Base-by-base conservation (phyloP, 495 filamentous ascomycete species). In the Oidiodendron maius region DNA sequence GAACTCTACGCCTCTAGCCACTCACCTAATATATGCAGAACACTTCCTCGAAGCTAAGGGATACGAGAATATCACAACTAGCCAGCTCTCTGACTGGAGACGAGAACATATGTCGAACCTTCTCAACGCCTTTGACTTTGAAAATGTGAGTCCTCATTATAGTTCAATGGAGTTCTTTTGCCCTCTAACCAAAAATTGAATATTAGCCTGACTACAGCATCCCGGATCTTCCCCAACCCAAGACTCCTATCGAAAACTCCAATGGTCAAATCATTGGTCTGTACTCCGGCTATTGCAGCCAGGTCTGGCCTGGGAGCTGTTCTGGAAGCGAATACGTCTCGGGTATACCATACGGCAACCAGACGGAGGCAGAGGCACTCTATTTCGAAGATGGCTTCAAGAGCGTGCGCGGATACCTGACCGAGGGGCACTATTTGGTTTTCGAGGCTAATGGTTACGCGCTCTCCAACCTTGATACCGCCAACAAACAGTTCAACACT, bases 31-130 rank as follows among this genome's bases (percentile, higher is more conserved):
- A 37, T 10, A 15, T 3, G 3, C 26, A 46, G 75, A 78, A 59
- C 42, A 75, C 52, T 76, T 71, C 71, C 55, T 75, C 18, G 25
- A 21, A 1, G 48, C 48, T 9, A 15, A 17, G 1, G 61, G 61
- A 17, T 51, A 61, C 34, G 49, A 56, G 16, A 52, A 55, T 38
- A 53, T 48, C 6, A 53, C 48, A 4, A 53, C 56, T 15, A 35
- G 50, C 18, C 47, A 62, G 39, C 51, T 65, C 24, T 41, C 56
- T 2, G 42, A 50, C 8, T 65, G 63, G 63, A 44, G 63, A 12
- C 48, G 63, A 39, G 55, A 42, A 13, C 60, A 64, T 47, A 65
- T 65, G 63, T 61, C 61, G 16, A 55, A 65, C 43, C 52, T 65
- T 9, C 44, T 60, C 10, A 59, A 59, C 17, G 63, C 61, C 0